Percentiles rank a stretch among this genome's conserved stretches.
Conservation (phyloP, 768 basidiomycete species). For the Naganishia vishniacii region DNA sequence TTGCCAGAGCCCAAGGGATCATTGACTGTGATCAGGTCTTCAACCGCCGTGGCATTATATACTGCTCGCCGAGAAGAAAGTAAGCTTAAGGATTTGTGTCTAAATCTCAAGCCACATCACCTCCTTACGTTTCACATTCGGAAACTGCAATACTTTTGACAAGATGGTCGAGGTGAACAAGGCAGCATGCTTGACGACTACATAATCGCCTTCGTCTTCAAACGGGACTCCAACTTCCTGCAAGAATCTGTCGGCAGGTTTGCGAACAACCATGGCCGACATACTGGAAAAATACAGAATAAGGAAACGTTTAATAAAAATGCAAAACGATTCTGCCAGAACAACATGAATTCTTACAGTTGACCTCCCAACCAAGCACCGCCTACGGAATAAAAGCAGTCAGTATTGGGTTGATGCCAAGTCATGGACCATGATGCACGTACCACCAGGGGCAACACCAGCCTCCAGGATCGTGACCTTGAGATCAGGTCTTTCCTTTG, state of each 20-base stretch:
- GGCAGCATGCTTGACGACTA: conserved; percentile 73
- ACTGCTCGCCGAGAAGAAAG: conserved; percentile 20
- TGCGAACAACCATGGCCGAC: conserved; percentile 74
- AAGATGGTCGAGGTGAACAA: conserved; percentile 73
- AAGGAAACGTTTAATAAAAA: too few relatives aligned
- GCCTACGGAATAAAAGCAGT: background rate
- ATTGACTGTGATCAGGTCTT: conserved; percentile 66
- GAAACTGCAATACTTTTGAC: conserved; percentile 63
- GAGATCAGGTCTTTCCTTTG: conserved; percentile 62
- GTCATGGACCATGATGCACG: conserved; percentile 12
- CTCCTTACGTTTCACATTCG: conserved; percentile 57
- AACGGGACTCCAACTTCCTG: conserved; percentile 64
- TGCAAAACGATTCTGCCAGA: too few relatives aligned
- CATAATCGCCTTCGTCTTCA: conserved; percentile 71
- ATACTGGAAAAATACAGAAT: conserved; percentile 46
- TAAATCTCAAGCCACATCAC: too few relatives aligned
- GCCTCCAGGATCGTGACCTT: conserved; percentile 67
- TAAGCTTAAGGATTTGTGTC: background rate
- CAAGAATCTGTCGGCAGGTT: conserved; percentile 69
- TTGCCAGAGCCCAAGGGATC: conserved; percentile 49
- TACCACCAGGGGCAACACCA: conserved; percentile 68
- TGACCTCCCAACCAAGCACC: conserved; percentile 73
- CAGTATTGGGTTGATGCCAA: background rate
- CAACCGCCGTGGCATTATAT: conserved; percentile 59
- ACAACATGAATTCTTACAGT: conserved; percentile 41